Conservation (phyloP, 371 early-diverging fungal genomes). For the Choanephora cucurbitarum region DNA sequence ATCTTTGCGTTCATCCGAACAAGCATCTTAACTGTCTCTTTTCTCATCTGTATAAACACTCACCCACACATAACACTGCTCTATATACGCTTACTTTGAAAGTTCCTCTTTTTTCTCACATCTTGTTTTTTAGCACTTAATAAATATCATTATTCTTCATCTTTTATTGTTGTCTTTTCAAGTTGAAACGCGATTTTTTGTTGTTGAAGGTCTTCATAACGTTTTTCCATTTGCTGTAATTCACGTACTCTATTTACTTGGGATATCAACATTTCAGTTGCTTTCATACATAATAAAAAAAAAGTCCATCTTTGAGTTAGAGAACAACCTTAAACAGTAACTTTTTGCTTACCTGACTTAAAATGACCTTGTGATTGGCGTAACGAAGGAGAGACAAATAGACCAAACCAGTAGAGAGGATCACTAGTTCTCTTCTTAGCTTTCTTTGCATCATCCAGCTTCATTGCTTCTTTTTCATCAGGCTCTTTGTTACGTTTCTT, state of each 20-base stretch:
- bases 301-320: neutral
- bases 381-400: conserved; percentile 61
- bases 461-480: conserved; percentile 15
- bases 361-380: conserved; percentile 55
- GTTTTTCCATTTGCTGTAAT: conserved; percentile 32
- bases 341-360: conserved; percentile 32
- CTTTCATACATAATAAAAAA: neutral
- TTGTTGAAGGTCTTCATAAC: conserved; percentile 29
- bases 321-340: neutral
- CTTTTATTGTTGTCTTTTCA: conserved; percentile 10
- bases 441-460: conserved; percentile 16
- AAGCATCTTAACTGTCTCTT: conserved; percentile 9
- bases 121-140: conserved; percentile 8
- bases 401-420: conserved; percentile 69
- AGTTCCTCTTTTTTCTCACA: neutral
- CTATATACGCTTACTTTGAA: neutral
- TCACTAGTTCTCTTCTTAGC: conserved; percentile 33
- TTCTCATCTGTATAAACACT: conserved; percentile 5
- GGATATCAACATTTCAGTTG: conserved; percentile 26
- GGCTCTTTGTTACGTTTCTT: conserved; percentile 12
- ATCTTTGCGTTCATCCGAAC: conserved; percentile 24
- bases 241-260: conserved; percentile 41
- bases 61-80: neutral
- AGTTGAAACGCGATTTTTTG: conserved; percentile 21
- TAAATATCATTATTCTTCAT: conserved; percentile 6